Base-by-base conservation (phyloP, 345 rosid genomes). In the Citrus hindsii region DNA sequence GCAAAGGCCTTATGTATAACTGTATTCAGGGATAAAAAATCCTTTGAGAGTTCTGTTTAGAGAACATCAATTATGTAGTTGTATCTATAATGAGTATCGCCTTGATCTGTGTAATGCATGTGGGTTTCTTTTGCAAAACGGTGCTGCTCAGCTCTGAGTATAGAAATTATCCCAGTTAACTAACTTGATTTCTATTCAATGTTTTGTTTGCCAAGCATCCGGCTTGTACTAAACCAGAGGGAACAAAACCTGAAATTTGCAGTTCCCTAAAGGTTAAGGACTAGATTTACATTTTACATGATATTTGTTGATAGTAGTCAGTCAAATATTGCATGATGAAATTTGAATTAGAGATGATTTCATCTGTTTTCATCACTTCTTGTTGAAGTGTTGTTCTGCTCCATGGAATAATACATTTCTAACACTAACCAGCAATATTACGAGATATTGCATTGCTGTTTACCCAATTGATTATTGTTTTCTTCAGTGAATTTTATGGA, bases 361-460 rank as follows among this genome's bases (percentile, higher is more conserved):
- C 72, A 71, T 30, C 62, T 71, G 61, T 32, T 71, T 9, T 3
- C 74, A 65, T 66, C 14, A 7, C 32, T 68, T 24, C 51, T 42
- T 2, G 48, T 25, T 48, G 13, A 42, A 69, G 30, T 14, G 55
- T 73, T 38, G 30, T 16, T 73, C 13, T 73, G 66, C 35, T 58
- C 35, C 62, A n/a, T 21, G 85, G 82, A 80, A 73, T 64, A 83
- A 74, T 5, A 35, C 37, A 35, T 35, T 35, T 5, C 37, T 35
- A 35, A 35, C 37, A 35, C 37, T 1, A 35, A 35, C 37, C 37
- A 35, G 37, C 7, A 35, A 35, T 28, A 68, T 68, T 14, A 24
- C 21, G 9, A 21, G 71, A 22, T 71, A 56, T 53, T 21, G 22
- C 30, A 3, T 55, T 32, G 5, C 28, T 53, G 1, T 32, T 37